Percentiles rank a stretch among this genome's conserved stretches.
These are phyloP conservation scores for Effrenium voratum DNA, from an alignment of 73 alveolate species.

Conservation along the genomic window DNA sequence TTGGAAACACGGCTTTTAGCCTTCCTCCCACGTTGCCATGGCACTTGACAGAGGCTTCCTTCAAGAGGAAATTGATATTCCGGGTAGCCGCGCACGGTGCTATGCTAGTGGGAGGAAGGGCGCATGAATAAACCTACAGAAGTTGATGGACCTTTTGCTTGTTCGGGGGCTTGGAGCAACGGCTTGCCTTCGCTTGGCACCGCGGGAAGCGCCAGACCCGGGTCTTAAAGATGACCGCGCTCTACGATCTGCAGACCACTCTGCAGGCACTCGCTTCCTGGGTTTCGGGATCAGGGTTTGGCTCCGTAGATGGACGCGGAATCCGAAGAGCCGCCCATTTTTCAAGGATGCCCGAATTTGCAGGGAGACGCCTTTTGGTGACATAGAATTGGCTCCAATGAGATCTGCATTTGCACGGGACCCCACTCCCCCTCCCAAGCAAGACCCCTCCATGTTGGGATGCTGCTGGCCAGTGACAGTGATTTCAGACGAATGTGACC, in stretches of 20 bases:
- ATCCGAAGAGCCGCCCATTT: not conserved
- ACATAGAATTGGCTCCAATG: not conserved
- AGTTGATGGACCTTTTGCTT: not conserved
- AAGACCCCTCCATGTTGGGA: not conserved
- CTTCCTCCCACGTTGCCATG: no score
- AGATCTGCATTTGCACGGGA: not conserved
- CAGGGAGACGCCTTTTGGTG: not conserved
- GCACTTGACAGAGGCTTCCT: no score
- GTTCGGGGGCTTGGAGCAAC: not conserved
- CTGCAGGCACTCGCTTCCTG: conserved; percentile 10
- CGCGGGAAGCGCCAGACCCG: conserved; percentile 44
- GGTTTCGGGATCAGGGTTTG: not conserved
- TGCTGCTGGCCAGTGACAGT: not conserved
- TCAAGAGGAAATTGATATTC: not conserved
- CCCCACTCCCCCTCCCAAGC: not conserved
- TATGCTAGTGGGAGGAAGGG: not conserved
- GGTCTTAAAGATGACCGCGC: conserved; percentile 74
- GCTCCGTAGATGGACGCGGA: not conserved
- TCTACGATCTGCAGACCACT: conserved; percentile 70
- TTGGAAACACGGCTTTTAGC: no score
- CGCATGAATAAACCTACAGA: not conserved
- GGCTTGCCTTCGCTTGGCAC: not conserved
- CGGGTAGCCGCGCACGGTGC: not conserved
- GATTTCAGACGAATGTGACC: no score
- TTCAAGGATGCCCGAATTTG: not conserved